Conservation (phyloP, 2,329 filamentous ascomycete species). For the Fusarium odoratissimum region DNA sequence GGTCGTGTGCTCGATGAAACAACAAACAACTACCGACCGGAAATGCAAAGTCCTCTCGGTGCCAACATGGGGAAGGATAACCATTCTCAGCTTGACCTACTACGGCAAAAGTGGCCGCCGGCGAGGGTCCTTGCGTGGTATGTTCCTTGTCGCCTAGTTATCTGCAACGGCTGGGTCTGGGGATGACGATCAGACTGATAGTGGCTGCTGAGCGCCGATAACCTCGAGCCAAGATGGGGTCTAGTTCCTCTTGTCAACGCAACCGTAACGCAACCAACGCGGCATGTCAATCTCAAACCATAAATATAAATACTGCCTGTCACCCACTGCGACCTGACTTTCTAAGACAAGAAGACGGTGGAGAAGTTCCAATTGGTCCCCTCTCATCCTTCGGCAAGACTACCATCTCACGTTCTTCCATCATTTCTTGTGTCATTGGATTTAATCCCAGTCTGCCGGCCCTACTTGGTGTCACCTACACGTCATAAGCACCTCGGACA, state of each 20-base stretch:
- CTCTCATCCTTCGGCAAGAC: slow-evolving; percentile 13
- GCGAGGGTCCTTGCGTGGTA: slow-evolving; percentile 31
- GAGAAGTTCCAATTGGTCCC: slow-evolving; percentile 26
- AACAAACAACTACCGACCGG: slow-evolving; percentile 10
- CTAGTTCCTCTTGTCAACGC: slow-evolving; percentile 4
- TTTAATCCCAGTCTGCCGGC: slow-evolving; percentile 19
- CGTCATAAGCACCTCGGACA: slow-evolving; percentile 34
- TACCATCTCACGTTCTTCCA: slow-evolving; percentile 8
- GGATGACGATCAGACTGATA: slow-evolving; percentile 38
- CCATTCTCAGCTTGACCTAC: slow-evolving; percentile 22
- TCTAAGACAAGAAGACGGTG: slow-evolving; percentile 22
- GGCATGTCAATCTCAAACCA: slow-evolving; percentile 18
- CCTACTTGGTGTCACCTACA: slow-evolving; percentile 27
- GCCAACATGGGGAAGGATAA: slow-evolving; percentile 6
- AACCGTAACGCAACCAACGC: not conserved
- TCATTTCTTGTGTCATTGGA: slow-evolving; percentile 18
- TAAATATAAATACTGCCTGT: slow-evolving; percentile 38
- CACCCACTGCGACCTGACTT: slow-evolving; percentile 27
- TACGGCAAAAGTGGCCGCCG: slow-evolving; percentile 34
- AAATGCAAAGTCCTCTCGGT: slow-evolving; percentile 25
- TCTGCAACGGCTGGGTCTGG: slow-evolving; percentile 39
- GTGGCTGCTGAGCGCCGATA: slow-evolving; percentile 23
- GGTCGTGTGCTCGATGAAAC: slow-evolving; percentile 7
- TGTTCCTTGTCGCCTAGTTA: slow-evolving; percentile 34
- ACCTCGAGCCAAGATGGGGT: slow-evolving; percentile 16